These are phyloP conservation scores for Recurvomyces mirabilis DNA, from an alignment of 495 filamentous ascomycete species.

Conservation along the genomic window DNA sequence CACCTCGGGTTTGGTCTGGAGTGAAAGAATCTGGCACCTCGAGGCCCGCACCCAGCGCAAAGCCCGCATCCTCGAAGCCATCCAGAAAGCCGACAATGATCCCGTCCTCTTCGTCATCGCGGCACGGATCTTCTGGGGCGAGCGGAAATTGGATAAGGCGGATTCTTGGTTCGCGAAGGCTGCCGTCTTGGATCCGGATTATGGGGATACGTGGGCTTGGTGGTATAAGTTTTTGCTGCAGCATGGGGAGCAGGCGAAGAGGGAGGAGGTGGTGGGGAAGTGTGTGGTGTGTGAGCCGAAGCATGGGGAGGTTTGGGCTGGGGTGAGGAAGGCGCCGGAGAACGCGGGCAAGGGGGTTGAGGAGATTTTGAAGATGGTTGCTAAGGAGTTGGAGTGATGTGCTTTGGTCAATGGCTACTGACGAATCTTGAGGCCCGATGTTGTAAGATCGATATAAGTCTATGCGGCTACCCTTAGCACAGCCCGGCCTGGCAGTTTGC, in stretches of 20 bases:
- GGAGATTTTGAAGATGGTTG: slow-evolving; percentile 72
- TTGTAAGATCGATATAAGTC: too few species aligned
- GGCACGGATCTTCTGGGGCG: slow-evolving; percentile 65
- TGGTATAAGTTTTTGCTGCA: slow-evolving; percentile 86
- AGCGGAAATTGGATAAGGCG: slow-evolving; percentile 78
- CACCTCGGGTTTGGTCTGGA: slow-evolving; percentile 83
- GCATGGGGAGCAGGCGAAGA: slow-evolving; percentile 89
- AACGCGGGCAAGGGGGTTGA: slow-evolving; percentile 62
- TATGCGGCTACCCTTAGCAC: slow-evolving; percentile 19
- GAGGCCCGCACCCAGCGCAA: slow-evolving; percentile 86
- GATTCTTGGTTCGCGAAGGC: slow-evolving; percentile 96
- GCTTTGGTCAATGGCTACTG: too few species aligned
- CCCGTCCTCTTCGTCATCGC: slow-evolving; percentile 70
- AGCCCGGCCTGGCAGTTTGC: slow-evolving; percentile 23
- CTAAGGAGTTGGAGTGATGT: slow-evolving; percentile 43
- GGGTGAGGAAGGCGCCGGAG: slow-evolving; percentile 69
- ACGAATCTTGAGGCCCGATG: too few species aligned
- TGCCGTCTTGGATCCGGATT: slow-evolving; percentile 68
- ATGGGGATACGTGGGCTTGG: slow-evolving; percentile 95
- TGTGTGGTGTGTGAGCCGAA: slow-evolving; percentile 67
- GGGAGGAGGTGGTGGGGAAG: slow-evolving; percentile 64
- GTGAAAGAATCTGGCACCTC: slow-evolving; percentile 87
- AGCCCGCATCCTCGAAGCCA: slow-evolving; percentile 78
- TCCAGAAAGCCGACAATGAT: slow-evolving; percentile 93
- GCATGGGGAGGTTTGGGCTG: slow-evolving; percentile 90